Percentiles rank a stretch among this genome's conserved stretches.
phyloP scores from a whole-genome alignment of 2,329 filamentous ascomycete genomes.

The Penicillium vulpinum region DNA sequence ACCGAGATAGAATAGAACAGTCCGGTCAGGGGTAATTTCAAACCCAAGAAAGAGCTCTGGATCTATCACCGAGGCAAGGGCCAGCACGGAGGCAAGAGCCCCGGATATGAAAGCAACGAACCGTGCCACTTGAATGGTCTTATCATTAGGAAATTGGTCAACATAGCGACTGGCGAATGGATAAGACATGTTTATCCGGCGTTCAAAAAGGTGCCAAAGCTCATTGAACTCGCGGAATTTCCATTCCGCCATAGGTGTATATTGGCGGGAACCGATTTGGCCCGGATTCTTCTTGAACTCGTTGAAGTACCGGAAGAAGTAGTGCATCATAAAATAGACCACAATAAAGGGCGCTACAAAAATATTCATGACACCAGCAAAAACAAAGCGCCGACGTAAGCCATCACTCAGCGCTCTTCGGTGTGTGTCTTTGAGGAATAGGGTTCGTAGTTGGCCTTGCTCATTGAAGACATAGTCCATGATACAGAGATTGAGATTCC shows the following conservation, averaged over 20 bases:
- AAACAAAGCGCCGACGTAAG: constrained; percentile 73
- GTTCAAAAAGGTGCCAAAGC: constrained; percentile 84
- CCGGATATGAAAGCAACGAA: constrained; percentile 87
- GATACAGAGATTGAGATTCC: constrained; percentile 87
- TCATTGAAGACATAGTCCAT: constrained; percentile 94
- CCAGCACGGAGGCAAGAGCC: constrained; percentile 80
- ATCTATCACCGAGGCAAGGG: constrained; percentile 80
- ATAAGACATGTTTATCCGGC: constrained; percentile 89
- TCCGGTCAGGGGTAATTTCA: constrained; percentile 84
- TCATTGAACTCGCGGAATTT: constrained; percentile 99
- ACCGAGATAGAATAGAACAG: constrained; percentile 86
- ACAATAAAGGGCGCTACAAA: constrained; percentile 83
- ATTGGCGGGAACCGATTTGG: constrained; percentile 81
- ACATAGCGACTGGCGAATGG: constrained; percentile 90
- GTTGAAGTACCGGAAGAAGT: constrained; percentile 94
- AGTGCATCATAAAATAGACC: constrained; percentile 81
- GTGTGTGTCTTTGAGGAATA: constrained; percentile 82
- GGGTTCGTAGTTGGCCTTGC: constrained; percentile 78
- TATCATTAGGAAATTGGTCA: constrained; percentile 94
- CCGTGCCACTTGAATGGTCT: constrained; percentile 79
- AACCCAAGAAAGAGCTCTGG: constrained; percentile 89
- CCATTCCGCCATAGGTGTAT: constrained; percentile 93
- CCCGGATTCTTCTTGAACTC: constrained; percentile 95
- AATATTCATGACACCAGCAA: constrained; percentile 82
- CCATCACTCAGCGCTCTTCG: constrained; percentile 76